Evolutionary conservation across 345 rosid genomes (phyloP), one percentile per base, ranked within the genome.

Genomic region (Excoecaria cochinchinensis): DNA sequence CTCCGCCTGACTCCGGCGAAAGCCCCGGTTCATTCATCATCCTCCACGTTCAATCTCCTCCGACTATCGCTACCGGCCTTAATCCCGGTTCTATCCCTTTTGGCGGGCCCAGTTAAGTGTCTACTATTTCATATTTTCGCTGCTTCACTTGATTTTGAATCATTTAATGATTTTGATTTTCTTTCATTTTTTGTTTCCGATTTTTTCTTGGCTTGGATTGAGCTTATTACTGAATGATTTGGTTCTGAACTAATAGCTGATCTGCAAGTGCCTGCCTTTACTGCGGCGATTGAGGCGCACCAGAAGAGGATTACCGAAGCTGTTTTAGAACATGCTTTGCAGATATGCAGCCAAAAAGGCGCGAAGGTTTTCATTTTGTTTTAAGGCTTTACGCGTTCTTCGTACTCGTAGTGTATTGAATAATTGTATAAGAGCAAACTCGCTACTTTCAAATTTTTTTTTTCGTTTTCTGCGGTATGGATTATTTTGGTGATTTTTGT

Each of bases 41-140:
- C 77, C 93, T 92, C 77, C 97, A 91, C 67, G 89, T 89, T 57
- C 97, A 95, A 74, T 81, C 98, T 15, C 90, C 97, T 4, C 98
- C 97, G n/a, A 79, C 89, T 61, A 89, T 95, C 67, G 83, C 89
- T 74, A 81, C 81, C 6, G 93, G 94, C 12, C 88, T 95, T 40
- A 88, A 79, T 76, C 99, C 97, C 17, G 98, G 97, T 9, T 78
- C 84, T 59, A 91, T 92, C 71, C 99, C 99, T 62, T 95, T 92
- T 79, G 97, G 98, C 66, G 98, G 98, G 3, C 97, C 97, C 82
- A 88, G 99, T 94, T 83, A 72, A 78, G 86, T 62, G 40, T 53
- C 64, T 17, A 46, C 40, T 24, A 5, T n/a, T 7, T 1, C 21
- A 17, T 15, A 53, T 24, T 56, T 3, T 5, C 9, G 16, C 57